A percentile compares a stretch with the other conserved stretches of the same genome.
Evolutionary conservation across 768 basidiomycete genomes (phyloP).

Genomic region (Trametes sanguinea): DNA sequence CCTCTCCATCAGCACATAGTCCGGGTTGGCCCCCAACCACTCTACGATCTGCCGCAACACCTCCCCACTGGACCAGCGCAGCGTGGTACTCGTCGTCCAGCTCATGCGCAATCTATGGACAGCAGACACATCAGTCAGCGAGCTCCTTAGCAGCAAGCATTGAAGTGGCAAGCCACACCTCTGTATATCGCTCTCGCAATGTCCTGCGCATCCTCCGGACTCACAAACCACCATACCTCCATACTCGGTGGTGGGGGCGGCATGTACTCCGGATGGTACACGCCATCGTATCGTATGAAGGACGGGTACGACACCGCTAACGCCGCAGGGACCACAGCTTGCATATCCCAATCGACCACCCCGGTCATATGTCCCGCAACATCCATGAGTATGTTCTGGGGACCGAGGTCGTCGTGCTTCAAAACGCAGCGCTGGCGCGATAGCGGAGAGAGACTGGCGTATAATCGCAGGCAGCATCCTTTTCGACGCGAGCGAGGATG

Average conservation of each 20-base stretch:
- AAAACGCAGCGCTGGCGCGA: conserved; percentile 12
- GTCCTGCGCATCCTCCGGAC: background rate
- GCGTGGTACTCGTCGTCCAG: too few species aligned
- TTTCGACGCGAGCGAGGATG: too few species aligned
- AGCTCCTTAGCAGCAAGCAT: too few species aligned
- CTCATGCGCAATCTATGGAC: too few species aligned
- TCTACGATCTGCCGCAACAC: too few species aligned
- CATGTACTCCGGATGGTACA: conserved; percentile 12
- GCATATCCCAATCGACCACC: conserved; percentile 30
- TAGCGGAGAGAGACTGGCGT: too few species aligned
- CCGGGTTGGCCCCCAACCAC: too few species aligned
- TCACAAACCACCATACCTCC: background rate
- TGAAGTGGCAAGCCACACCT: background rate
- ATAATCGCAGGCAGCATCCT: too few species aligned
- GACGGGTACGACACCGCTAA: conserved; percentile 29
- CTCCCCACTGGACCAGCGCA: too few species aligned
- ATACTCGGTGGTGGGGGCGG: background rate
- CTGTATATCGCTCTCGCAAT: background rate
- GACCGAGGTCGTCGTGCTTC: conserved; percentile 22
- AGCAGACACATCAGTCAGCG: too few species aligned
- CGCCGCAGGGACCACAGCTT: conserved; percentile 25
- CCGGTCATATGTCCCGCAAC: conserved; percentile 21
- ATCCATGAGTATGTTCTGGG: conserved; percentile 23
- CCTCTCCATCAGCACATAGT: too few species aligned
- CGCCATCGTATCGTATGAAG: conserved; percentile 30